phyloP scores from a whole-genome alignment of 345 rosid genomes.

The Ceriops decandra region DNA sequence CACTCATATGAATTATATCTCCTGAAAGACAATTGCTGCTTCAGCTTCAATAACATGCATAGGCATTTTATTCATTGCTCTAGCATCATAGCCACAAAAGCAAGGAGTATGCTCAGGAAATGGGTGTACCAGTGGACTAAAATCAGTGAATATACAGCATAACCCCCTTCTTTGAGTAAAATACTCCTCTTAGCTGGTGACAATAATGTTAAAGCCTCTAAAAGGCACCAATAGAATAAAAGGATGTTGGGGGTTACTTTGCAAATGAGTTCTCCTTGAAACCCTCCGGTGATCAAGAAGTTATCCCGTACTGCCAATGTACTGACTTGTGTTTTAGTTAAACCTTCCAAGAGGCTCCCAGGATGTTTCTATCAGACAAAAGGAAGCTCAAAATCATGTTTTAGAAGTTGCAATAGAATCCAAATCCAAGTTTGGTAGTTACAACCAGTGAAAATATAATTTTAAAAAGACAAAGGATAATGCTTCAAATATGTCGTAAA shows the following conservation, averaged over 20 bases:
- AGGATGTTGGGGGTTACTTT: slow-evolving; percentile 29
- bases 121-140: background rate
- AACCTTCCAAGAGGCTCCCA: slow-evolving; percentile 50
- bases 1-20: background rate
- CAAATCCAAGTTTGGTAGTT: background rate
- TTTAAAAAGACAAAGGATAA: no score
- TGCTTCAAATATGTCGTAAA: background rate
- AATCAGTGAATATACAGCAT: background rate
- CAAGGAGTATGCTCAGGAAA: background rate
- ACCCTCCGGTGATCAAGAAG: slow-evolving; percentile 54
- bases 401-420: slow-evolving; percentile 2
- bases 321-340: slow-evolving; percentile 55
- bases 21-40: background rate
- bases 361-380: slow-evolving; percentile 45
- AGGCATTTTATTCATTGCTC: background rate
- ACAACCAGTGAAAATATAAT: background rate
- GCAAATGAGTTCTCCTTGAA: slow-evolving; percentile 59
- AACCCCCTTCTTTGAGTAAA: background rate
- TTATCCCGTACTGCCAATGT: slow-evolving; percentile 51
- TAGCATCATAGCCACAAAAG: background rate
- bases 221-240: background rate
- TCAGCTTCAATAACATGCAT: background rate
- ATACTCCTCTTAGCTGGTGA: background rate
- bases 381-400: background rate
- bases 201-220: background rate